Conservation (phyloP, 345 rosid genomes). For the Alliaria petiolata region DNA sequence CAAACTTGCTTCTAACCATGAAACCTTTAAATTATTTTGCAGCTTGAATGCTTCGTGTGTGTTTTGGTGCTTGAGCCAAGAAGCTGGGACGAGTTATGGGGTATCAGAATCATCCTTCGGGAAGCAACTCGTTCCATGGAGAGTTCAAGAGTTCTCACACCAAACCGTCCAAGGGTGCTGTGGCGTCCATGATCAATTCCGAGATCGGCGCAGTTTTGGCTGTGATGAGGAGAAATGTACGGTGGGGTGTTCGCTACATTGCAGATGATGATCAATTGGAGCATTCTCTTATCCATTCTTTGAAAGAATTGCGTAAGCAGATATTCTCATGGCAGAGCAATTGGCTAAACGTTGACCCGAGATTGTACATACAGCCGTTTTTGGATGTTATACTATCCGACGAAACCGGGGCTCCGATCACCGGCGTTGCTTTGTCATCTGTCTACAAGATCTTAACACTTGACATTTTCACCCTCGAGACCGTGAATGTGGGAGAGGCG, state of each 20-base stretch:
- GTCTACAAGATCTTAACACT: conserved; percentile 70
- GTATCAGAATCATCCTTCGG: conserved; percentile 38
- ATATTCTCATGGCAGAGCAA: conserved; percentile 56
- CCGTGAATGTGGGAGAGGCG: conserved; percentile 56
- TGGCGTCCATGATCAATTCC: conserved; percentile 62
- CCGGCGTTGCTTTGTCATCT: conserved; percentile 75
- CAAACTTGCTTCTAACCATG: neutral
- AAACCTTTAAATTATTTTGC: conserved; percentile 22
- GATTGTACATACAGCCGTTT: conserved; percentile 49
- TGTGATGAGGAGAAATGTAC: conserved; percentile 75
- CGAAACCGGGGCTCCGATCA: conserved; percentile 60
- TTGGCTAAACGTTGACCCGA: conserved; percentile 53
- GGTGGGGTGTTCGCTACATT: conserved; percentile 62
- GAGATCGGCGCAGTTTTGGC: conserved; percentile 73
- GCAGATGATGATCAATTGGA: conserved; percentile 65
- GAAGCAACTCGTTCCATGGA: conserved; percentile 32
- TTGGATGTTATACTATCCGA: neutral
- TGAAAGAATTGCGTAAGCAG: conserved; percentile 60
- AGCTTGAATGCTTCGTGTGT: conserved; percentile 24
- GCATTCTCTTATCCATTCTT: conserved; percentile 66
- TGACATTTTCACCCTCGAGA: conserved; percentile 52
- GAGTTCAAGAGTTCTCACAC: conserved; percentile 31
- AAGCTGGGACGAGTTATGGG: conserved; percentile 42
- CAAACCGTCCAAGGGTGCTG: conserved; percentile 41
- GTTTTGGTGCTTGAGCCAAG: conserved; percentile 16